These are phyloP conservation scores for Kazachstania martiniae DNA, from an alignment of 805 yeast genomes.

Conservation along the genomic window DNA sequence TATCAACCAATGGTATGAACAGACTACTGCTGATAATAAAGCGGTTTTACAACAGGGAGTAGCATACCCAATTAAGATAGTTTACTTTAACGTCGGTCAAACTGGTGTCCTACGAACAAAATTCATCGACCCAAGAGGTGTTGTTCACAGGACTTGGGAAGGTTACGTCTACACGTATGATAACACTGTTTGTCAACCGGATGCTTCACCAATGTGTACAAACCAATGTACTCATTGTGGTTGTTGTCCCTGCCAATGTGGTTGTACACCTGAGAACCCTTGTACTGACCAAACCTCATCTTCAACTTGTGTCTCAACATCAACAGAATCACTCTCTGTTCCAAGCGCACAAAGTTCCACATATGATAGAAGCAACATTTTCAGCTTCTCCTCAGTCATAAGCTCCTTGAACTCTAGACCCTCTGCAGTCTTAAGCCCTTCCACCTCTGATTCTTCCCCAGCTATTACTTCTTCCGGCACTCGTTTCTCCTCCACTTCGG, in stretches of 20 bases:
- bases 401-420: not conserved
- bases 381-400: not conserved
- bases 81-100: constrained; percentile 7
- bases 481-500: not conserved
- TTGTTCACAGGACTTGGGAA: not conserved
- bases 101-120: constrained; percentile 1
- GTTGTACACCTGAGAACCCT: no score
- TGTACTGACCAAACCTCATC: not conserved
- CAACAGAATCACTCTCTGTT: no score
- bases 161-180: not conserved
- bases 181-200: not conserved
- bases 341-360: not conserved
- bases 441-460: not conserved
- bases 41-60: constrained; percentile 1
- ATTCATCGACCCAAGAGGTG: constrained; percentile 3
- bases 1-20: not conserved
- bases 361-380: not conserved
- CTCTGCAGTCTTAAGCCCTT: not conserved
- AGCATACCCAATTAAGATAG: constrained; percentile 13
- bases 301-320: not conserved
- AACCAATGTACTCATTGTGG: no score
- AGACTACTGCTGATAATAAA: not conserved
- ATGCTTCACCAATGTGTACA: not conserved
- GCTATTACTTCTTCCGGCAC: not conserved
- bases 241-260: no score